A percentile compares a stretch with the other conserved stretches of the same genome.
Evolutionary conservation across 768 basidiomycete species (phyloP).

Genomic region (Mycena albidolilacea): DNA sequence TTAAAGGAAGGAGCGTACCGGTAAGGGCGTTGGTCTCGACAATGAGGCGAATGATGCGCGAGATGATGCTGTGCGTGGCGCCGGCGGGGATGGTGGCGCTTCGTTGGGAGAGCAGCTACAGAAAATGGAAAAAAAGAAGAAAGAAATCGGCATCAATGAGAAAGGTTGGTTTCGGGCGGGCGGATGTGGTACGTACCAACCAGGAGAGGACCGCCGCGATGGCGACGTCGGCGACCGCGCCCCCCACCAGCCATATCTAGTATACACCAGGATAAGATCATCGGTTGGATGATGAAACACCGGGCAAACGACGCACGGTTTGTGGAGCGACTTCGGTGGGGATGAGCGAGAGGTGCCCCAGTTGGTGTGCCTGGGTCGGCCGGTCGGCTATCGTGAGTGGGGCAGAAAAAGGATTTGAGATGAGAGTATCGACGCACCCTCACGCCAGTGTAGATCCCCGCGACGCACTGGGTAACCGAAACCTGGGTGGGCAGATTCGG

Average conservation of each 20-base stretch:
- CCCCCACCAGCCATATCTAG: conserved; percentile 37
- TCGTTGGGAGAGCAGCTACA: conserved; percentile 12
- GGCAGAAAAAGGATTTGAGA: background rate
- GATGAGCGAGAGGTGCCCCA: conserved; percentile 30
- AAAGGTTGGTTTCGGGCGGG: background rate
- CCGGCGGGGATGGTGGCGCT: background rate
- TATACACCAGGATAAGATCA: no score
- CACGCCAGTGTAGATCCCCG: conserved; percentile 23
- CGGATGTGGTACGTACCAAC: conserved; percentile 16
- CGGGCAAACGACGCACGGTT: conserved; percentile 11
- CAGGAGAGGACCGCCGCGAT: conserved; percentile 31
- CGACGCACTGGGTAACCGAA: conserved; percentile 25
- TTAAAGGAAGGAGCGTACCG: conserved; percentile 7
- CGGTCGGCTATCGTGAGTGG: background rate
- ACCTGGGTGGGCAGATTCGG: conserved; percentile 10
- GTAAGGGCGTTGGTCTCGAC: conserved; percentile 40
- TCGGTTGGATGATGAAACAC: no score
- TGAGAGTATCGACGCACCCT: conserved; percentile 4
- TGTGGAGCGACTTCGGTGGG: conserved; percentile 28
- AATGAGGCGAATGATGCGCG: conserved; percentile 32
- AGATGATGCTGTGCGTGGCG: conserved; percentile 20
- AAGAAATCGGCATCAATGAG: background rate
- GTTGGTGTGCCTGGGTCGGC: conserved; percentile 19
- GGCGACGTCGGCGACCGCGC: conserved; percentile 31
- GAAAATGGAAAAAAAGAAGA: background rate